Evolutionary conservation across 345 rosid genomes (phyloP).

Genomic region (Alliaria petiolata): DNA sequence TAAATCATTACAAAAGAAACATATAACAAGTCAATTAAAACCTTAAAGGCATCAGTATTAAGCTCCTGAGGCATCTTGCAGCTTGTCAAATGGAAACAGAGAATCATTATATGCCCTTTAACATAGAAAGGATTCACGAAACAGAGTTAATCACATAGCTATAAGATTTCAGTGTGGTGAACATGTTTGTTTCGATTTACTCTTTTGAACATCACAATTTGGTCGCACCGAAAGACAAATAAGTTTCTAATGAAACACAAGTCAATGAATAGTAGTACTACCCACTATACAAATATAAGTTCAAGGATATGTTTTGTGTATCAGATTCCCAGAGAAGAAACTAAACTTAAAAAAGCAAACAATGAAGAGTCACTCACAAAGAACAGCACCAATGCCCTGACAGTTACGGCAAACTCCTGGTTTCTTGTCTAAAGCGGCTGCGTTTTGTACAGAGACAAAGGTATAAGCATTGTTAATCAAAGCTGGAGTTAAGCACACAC

Average conservation of each 20-base stretch:
- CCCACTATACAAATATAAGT: neutral
- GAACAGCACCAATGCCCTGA: constrained; percentile 73
- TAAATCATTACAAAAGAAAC: constrained; percentile 29
- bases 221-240: neutral
- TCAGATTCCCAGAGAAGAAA: neutral
- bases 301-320: neutral
- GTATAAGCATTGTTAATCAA: constrained; percentile 42
- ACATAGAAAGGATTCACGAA: neutral
- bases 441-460: constrained; percentile 42
- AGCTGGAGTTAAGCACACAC: constrained; percentile 61
- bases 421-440: constrained; percentile 50
- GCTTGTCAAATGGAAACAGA: neutral
- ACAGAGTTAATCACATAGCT: neutral
- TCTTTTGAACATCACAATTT: neutral
- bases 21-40: too few relatives aligned
- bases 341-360: neutral
- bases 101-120: too few relatives aligned
- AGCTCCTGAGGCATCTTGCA: neutral
- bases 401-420: constrained; percentile 82
- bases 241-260: neutral
- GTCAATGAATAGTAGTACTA: neutral
- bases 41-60: neutral
- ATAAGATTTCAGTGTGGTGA: neutral
- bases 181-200: neutral
- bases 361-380: constrained; percentile 51